Conservation (phyloP, 2,329 filamentous ascomycete species). For the Penicillium brasilianum region DNA sequence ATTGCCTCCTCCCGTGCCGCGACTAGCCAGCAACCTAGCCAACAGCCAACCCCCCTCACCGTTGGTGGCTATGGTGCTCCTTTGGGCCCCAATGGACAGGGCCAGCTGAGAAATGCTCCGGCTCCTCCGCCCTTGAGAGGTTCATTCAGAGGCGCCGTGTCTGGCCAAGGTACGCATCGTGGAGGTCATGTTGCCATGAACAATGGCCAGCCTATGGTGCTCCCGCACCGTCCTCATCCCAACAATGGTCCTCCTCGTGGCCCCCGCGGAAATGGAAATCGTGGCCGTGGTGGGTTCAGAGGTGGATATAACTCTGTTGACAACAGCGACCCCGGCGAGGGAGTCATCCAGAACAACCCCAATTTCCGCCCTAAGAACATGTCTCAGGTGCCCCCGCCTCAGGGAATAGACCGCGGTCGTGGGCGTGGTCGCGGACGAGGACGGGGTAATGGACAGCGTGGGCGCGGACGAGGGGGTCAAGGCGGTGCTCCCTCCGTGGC, state of each 20-base stretch:
- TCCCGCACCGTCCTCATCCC: slow-evolving; percentile 41
- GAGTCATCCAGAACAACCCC: slow-evolving; percentile 61
- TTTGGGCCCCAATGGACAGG: slow-evolving; percentile 61
- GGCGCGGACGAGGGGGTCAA: slow-evolving; percentile 39
- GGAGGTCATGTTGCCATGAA: slow-evolving; percentile 42
- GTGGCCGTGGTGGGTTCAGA: slow-evolving; percentile 42
- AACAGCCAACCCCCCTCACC: slow-evolving; percentile 59
- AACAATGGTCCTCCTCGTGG: slow-evolving; percentile 32
- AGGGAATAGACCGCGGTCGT: slow-evolving; percentile 45
- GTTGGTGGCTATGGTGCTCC: slow-evolving; percentile 62
- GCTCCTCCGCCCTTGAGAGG: slow-evolving; percentile 63
- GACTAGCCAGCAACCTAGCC: slow-evolving; percentile 58
- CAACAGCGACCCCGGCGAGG: slow-evolving; percentile 57
- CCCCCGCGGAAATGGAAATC: slow-evolving; percentile 37
- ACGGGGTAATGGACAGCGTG: slow-evolving; percentile 40
- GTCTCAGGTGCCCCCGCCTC: slow-evolving; percentile 56
- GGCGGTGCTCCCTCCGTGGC: slow-evolving; percentile 28
- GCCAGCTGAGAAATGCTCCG: slow-evolving; percentile 63
- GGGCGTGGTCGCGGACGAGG: slow-evolving; percentile 40
- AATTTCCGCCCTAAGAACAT: slow-evolving; percentile 62
- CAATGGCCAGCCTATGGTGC: slow-evolving; percentile 31
- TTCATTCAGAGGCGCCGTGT: slow-evolving; percentile 63
- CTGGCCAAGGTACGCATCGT: slow-evolving; percentile 50
- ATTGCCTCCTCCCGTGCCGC: slow-evolving; percentile 60
- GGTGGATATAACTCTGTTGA: slow-evolving; percentile 51